Evolutionary conservation across 176 grass and related monocot species (phyloP).

Genomic region (Alloteropsis semialata): DNA sequence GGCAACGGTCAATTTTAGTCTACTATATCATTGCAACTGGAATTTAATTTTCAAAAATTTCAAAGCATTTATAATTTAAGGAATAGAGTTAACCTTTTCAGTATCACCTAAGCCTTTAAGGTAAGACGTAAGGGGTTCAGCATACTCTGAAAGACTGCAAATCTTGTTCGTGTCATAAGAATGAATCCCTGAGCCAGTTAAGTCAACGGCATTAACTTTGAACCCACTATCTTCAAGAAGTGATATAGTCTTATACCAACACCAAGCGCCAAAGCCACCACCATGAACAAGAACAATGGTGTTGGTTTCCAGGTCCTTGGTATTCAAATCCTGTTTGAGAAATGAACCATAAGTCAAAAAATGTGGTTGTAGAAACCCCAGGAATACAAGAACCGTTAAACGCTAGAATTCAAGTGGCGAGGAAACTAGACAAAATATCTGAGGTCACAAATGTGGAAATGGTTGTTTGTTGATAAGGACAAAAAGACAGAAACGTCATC

Average conservation of each 20-base stretch:
- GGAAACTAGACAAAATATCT: background rate
- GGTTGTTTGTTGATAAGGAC: background rate
- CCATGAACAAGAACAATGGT: constrained; percentile 91
- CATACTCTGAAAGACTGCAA: constrained; percentile 73
- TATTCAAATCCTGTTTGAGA: constrained; percentile 63
- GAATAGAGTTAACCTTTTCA: constrained; percentile 71
- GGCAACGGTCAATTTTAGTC: background rate
- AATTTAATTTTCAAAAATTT: constrained; percentile 21
- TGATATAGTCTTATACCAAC: constrained; percentile 96
- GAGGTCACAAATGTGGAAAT: background rate
- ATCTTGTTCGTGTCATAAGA: constrained; percentile 80
- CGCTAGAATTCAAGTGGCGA: background rate
- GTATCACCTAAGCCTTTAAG: constrained; percentile 60
- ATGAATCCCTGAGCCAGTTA: constrained; percentile 88
- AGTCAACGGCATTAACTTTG: constrained; percentile 91
- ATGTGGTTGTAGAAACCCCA: background rate
- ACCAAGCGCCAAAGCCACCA: constrained; percentile 98
- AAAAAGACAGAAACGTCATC: background rate
- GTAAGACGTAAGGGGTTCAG: constrained; percentile 68
- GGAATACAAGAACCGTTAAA: background rate
- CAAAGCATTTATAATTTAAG: background rate
- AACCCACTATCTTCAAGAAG: constrained; percentile 89
- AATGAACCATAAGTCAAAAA: constrained; percentile 2
- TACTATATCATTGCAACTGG: constrained; percentile 1
- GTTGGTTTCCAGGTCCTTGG: constrained; percentile 75